These are phyloP conservation scores for Zasmidium cellare DNA, from an alignment of 2,329 filamentous ascomycete genomes.

Conservation along the genomic window DNA sequence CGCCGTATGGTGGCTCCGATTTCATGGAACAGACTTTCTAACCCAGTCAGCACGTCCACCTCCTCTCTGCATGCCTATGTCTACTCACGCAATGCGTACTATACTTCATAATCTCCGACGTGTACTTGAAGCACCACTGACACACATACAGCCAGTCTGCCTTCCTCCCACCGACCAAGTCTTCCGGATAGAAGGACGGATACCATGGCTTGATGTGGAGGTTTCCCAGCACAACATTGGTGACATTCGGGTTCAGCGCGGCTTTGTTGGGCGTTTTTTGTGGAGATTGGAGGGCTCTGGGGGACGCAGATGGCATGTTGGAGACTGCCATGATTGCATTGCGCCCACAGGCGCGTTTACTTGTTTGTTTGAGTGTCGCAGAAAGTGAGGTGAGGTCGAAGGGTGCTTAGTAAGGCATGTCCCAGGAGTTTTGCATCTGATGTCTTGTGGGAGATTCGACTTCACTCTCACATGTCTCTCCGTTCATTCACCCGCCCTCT, in stretches of 20 bases:
- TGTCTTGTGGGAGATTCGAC: no score
- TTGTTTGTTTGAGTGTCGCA: background rate
- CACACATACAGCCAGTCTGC: conserved; percentile 74
- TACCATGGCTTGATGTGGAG: conserved; percentile 89
- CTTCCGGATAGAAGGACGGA: conserved; percentile 81
- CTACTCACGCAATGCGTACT: conserved; percentile 46
- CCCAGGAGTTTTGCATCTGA: background rate
- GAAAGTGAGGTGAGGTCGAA: background rate
- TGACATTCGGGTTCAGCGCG: conserved; percentile 69
- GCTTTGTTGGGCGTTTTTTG: conserved; percentile 24
- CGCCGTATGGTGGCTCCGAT: conserved; percentile 59
- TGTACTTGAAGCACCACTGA: conserved; percentile 92
- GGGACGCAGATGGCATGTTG: conserved; percentile 10
- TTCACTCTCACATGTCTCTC: no score
- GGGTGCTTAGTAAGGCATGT: background rate
- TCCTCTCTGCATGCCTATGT: background rate
- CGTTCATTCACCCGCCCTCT: no score
- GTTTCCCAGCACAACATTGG: conserved; percentile 82
- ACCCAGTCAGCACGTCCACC: conserved; percentile 17
- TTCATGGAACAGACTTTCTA: conserved; percentile 48
- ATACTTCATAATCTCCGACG: conserved; percentile 53
- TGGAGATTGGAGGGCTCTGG: conserved; percentile 11
- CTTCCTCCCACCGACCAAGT: conserved; percentile 49
- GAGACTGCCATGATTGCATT: conserved; percentile 15
- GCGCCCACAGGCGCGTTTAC: conserved; percentile 2